phyloP scores from a whole-genome alignment of 352 stramenopile genomes.

The Phytophthora palmivora region DNA sequence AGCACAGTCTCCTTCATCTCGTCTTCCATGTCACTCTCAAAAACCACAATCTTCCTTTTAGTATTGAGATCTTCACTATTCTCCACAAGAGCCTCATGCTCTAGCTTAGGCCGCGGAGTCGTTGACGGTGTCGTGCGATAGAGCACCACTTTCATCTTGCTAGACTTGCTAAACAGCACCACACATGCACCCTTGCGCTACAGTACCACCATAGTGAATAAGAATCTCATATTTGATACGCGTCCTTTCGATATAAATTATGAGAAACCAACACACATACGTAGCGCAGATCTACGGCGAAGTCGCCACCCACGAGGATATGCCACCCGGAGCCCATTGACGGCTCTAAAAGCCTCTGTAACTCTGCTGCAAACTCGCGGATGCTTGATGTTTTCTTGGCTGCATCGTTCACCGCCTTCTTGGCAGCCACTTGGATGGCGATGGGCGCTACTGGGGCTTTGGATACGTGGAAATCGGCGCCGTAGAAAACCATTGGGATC shows the following conservation, averaged over 20 bases:
- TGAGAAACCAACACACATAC: conserved; percentile 39
- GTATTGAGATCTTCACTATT: conserved; percentile 15
- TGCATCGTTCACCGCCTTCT: conserved; percentile 61
- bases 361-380: conserved; percentile 56
- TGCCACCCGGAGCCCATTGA: conserved; percentile 72
- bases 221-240: conserved; percentile 4
- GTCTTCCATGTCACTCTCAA: conserved; percentile 64
- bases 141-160: conserved; percentile 76
- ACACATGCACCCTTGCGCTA: conserved; percentile 76
- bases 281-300: conserved; percentile 81
- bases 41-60: conserved; percentile 58
- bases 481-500: conserved; percentile 54
- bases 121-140: conserved; percentile 67
- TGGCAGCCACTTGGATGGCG: conserved; percentile 46
- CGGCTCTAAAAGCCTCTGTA: conserved; percentile 52
- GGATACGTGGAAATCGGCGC: conserved; percentile 70
- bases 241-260: conserved; percentile 6
- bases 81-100: conserved; percentile 39
- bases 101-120: conserved; percentile 37
- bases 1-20: conserved; percentile 51
- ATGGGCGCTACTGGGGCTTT: conserved; percentile 53
- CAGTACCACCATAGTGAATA: conserved; percentile 7
- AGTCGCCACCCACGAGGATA: conserved; percentile 69
- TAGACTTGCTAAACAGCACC: conserved; percentile 63
- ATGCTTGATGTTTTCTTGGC: conserved; percentile 64